These are phyloP conservation scores for Capronia epimyces DNA, from an alignment of 2,329 filamentous ascomycete species.

Conservation along the genomic window DNA sequence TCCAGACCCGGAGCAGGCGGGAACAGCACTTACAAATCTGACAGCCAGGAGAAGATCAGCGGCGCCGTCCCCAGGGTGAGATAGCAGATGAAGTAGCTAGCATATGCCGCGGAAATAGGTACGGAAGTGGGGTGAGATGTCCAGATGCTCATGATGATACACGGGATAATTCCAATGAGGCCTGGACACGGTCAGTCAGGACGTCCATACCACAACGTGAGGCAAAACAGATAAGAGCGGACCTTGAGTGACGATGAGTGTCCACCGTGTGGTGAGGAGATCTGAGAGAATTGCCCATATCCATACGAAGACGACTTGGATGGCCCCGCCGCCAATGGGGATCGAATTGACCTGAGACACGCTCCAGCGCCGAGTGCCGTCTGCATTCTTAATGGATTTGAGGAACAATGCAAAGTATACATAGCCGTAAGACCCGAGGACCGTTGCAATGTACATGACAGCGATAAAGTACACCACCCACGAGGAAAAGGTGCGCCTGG, in stretches of 20 bases:
- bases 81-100: slow-evolving; percentile 49
- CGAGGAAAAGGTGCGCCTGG: slow-evolving; percentile 38
- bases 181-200: neutral
- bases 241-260: slow-evolving; percentile 46
- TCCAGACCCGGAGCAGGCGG: neutral
- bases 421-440: slow-evolving; percentile 46
- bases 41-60: slow-evolving; percentile 36
- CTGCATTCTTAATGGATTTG: slow-evolving; percentile 33
- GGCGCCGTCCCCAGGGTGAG: slow-evolving; percentile 48
- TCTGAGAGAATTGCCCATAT: slow-evolving; percentile 52
- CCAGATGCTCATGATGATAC: slow-evolving; percentile 53
- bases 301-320: slow-evolving; percentile 50
- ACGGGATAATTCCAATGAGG: slow-evolving; percentile 43
- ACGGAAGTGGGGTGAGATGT: slow-evolving; percentile 43
- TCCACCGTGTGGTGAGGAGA: slow-evolving; percentile 47
- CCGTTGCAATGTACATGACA: slow-evolving; percentile 43
- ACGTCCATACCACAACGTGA: too few species aligned
- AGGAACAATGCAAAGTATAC: slow-evolving; percentile 39
- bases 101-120: slow-evolving; percentile 46
- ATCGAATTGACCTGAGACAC: slow-evolving; percentile 47
- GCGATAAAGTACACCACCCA: slow-evolving; percentile 47
- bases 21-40: slow-evolving; percentile 8
- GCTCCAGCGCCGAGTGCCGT: slow-evolving; percentile 42
- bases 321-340: slow-evolving; percentile 46
- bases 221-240: too few species aligned